phyloP scores from a whole-genome alignment of 2,329 filamentous ascomycete species.

The Dactylella cylindrospora region DNA sequence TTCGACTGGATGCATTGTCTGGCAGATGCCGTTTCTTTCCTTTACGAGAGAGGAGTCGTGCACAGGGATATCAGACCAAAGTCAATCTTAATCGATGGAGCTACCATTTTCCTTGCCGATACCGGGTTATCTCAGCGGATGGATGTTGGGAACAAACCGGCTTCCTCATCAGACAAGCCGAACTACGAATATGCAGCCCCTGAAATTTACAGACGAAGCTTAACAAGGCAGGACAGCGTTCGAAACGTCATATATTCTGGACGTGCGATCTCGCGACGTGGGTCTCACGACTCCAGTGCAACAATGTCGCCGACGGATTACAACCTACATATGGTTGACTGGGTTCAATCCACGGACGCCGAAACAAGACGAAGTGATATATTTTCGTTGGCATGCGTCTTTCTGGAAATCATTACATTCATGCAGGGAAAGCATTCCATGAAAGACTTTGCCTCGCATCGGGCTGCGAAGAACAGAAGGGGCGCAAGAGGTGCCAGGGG shows the following conservation, averaged over 20 bases:
- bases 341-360: constrained; percentile 39
- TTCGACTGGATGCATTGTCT: constrained; percentile 77
- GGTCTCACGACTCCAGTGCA: constrained; percentile 26
- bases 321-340: constrained; percentile 35
- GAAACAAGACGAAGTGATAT: constrained; percentile 62
- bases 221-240: constrained; percentile 33
- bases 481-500: constrained; percentile 56
- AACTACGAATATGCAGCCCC: constrained; percentile 72
- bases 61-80: constrained; percentile 72
- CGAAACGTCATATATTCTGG: constrained; percentile 38
- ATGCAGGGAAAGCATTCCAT: constrained; percentile 64
- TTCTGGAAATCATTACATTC: constrained; percentile 70
- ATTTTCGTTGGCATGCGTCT: constrained; percentile 72
- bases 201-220: constrained; percentile 58
- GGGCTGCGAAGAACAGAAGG: constrained; percentile 62
- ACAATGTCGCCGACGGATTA: constrained; percentile 5
- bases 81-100: constrained; percentile 64
- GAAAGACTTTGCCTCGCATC: constrained; percentile 67
- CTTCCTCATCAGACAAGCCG: constrained; percentile 62
- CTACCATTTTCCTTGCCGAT: constrained; percentile 69
- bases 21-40: constrained; percentile 66
- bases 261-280: constrained; percentile 24
- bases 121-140: constrained; percentile 51
- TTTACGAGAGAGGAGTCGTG: constrained; percentile 65
- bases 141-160: constrained; percentile 24